Base-by-base conservation (phyloP, 116 monocot genomes). In the Thalassia testudinum region DNA sequence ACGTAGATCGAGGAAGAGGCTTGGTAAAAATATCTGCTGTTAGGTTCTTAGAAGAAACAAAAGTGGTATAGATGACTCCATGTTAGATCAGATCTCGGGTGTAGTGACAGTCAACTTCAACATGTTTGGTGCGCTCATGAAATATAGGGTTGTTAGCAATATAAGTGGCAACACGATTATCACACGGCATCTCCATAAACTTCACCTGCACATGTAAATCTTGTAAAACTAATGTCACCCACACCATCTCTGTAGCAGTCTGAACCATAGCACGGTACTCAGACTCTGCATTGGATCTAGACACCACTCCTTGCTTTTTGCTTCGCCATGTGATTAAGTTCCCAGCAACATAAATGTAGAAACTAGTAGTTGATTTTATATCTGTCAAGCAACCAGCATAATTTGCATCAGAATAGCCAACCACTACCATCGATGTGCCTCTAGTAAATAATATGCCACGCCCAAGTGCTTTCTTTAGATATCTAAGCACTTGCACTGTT, bases 111-210 rank as follows among this genome's bases (percentile, higher is more conserved):
- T 54, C 54, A 37, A 54, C 0, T 12, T 54, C 54, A 12, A 54
- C 16, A 37, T 54, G 54, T 18, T 54, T 54, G 17, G 54, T 54
- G 1, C 54, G 29, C 17, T 54, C 54, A 37, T 54, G 54, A 37
- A 19, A 54, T 11, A 54, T 21, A 12, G 54, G 54, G 16, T 54
- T 54, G 37, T 54, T 54, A 17, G 54, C 27, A 17, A 54, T 54
- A 21, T 34, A 21, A 0, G 34, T 19, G 4, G 54, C 54, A 8
- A 18, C 34, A 27, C 27, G 29, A 12, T 30, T 54, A 37, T 54
- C 54, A 20, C 34, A 54, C 3, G 5, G 14, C 0, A 54, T 1
- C 0, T 25, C 18, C 1, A 30, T 19, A 12, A 8, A 1, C 4
- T 15, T n/a, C 15, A 0, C 4, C 0, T 7, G 37, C 6, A 54